Percentiles rank a stretch among this genome's conserved stretches.
Evolutionary conservation across 441 rosid species (phyloP).

Genomic region (Kokia cookei): DNA sequence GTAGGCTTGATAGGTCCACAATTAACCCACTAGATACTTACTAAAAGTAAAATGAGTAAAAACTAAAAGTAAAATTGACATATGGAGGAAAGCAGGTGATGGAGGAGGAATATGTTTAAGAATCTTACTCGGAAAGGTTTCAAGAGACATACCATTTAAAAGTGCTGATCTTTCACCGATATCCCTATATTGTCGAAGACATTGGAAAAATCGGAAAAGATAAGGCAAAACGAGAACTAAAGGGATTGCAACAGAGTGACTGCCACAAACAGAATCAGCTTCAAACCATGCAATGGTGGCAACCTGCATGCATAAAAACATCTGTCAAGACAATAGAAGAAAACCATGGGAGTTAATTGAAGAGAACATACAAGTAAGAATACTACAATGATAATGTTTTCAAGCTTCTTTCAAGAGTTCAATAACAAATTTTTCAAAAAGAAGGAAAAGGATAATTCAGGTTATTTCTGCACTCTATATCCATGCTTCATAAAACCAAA

Average conservation of each 20-base stretch:
- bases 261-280: conserved; percentile 96
- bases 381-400: neutral
- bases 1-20: neutral
- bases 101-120: neutral
- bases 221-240: conserved; percentile 88
- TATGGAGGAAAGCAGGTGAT: neutral
- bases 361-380: neutral
- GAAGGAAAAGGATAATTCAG: neutral
- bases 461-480: neutral
- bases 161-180: conserved; percentile 67
- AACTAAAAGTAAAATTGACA: neutral
- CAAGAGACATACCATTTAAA: conserved; percentile 55
- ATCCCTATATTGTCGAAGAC: conserved; percentile 92
- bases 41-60: neutral
- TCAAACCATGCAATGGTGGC: conserved; percentile 99
- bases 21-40: neutral
- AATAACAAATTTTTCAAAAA: neutral
- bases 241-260: conserved; percentile 92
- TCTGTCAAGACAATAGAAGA: neutral
- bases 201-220: conserved; percentile 81
- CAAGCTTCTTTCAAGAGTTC: neutral
- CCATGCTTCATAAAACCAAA: neutral
- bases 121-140: neutral
- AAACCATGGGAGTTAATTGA: neutral
- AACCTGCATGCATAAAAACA: conserved; percentile 45